Conservation (phyloP, 148 eudicot species). For the Diospyros kaki region DNA sequence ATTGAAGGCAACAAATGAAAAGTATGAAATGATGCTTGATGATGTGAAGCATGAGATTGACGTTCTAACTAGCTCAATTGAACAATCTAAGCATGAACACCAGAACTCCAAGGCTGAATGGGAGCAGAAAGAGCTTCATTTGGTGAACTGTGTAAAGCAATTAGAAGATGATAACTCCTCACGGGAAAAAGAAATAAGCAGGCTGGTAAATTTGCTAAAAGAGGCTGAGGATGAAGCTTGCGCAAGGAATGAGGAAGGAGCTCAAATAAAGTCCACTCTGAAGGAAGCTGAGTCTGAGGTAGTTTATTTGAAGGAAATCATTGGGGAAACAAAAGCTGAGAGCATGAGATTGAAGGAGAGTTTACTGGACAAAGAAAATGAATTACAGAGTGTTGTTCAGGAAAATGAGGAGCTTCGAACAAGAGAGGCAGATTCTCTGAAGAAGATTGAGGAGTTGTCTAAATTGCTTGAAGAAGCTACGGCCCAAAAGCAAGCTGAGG, state of each 20-base stretch:
- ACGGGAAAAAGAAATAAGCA: constrained; percentile 63
- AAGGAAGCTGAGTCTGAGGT: constrained; percentile 60
- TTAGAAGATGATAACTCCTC: constrained; percentile 65
- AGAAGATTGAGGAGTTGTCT: constrained; percentile 57
- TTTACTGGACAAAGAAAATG: constrained; percentile 61
- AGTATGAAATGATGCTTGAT: constrained; percentile 74
- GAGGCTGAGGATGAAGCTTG: constrained; percentile 57
- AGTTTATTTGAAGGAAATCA: constrained; percentile 62
- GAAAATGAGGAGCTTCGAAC: constrained; percentile 64
- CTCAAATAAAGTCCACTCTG: constrained; percentile 36
- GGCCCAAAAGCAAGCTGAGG: constrained; percentile 36
- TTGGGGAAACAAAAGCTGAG: constrained; percentile 69
- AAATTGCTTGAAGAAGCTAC: constrained; percentile 67
- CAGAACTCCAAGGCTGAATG: constrained; percentile 50
- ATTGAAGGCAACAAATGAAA: constrained; percentile 66
- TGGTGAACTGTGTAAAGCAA: constrained; percentile 44
- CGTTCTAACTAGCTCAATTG: constrained; percentile 42
- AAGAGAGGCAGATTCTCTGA: constrained; percentile 40
- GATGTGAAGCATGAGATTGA: constrained; percentile 71
- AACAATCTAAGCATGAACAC: constrained; percentile 37
- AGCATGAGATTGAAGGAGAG: constrained; percentile 58
- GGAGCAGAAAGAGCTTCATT: constrained; percentile 70
- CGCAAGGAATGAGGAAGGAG: constrained; percentile 52
- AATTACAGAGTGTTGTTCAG: constrained; percentile 41
- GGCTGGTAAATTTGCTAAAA: constrained; percentile 50